phyloP scores from a whole-genome alignment of 352 stramenopile genomes.

The Globisporangium abappressorium region DNA sequence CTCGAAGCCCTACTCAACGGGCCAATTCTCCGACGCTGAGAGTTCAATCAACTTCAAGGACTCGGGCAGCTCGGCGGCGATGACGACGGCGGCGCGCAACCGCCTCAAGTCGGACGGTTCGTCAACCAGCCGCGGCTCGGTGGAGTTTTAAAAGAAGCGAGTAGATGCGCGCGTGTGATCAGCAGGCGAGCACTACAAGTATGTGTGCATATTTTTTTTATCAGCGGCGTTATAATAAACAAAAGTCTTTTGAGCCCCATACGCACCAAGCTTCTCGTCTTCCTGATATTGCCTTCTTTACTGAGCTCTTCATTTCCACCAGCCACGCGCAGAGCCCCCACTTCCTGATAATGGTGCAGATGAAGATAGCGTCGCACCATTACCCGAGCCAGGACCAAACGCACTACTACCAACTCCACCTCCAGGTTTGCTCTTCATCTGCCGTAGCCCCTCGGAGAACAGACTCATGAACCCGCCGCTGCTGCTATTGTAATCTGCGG shows the following conservation, averaged over 20 bases:
- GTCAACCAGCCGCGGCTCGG: constrained; percentile 36
- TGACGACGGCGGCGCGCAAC: constrained; percentile 15
- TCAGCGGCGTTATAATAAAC: background rate
- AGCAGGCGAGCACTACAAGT: background rate
- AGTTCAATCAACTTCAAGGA: constrained; percentile 9
- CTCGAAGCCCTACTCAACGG: constrained; percentile 24
- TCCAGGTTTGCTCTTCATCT: constrained; percentile 37
- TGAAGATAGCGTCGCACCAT: background rate
- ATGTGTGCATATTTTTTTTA: constrained; percentile 3
- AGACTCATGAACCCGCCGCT: constrained; percentile 9
- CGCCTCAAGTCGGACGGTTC: constrained; percentile 22
- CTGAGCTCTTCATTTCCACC: constrained; percentile 11
- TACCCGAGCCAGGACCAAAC: background rate
- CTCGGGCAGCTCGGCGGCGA: constrained; percentile 1
- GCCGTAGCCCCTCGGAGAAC: constrained; percentile 38
- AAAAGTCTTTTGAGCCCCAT: background rate
- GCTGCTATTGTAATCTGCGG: constrained; percentile 9
- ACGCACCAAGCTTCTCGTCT: background rate
- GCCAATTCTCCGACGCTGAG: constrained; percentile 51
- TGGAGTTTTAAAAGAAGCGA: constrained; percentile 47
- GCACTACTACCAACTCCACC: background rate
- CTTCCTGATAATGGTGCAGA: constrained; percentile 4
- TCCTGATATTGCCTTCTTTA: background rate
- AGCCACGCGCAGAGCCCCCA: constrained; percentile 4
- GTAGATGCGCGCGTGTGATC: background rate